These are phyloP conservation scores for Xylaria digitata DNA, from an alignment of 2,329 filamentous ascomycete genomes.

Conservation along the genomic window DNA sequence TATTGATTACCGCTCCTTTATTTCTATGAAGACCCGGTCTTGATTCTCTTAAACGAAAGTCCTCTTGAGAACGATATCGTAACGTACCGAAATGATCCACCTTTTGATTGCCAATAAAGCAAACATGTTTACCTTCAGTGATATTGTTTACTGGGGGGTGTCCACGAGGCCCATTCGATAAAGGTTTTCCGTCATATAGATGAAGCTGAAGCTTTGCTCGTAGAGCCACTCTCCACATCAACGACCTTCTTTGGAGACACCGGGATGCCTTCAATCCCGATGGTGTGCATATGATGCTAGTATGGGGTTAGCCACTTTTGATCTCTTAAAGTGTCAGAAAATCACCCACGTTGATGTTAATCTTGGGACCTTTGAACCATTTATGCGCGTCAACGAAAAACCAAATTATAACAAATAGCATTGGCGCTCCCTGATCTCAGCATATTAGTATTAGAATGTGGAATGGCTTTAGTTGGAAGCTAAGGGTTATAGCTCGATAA, in stretches of 20 bases:
- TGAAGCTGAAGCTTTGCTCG: conserved; percentile 35
- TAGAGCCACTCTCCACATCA: conserved; percentile 45
- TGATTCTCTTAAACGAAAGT: background rate
- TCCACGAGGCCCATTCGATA: background rate
- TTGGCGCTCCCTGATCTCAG: conserved; percentile 64
- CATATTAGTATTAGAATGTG: conserved; percentile 14
- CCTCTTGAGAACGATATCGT: background rate
- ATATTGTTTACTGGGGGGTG: background rate
- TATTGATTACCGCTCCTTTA: background rate
- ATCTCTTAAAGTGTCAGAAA: background rate
- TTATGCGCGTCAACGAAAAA: conserved; percentile 71
- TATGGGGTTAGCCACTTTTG: conserved; percentile 14
- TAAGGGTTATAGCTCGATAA: background rate
- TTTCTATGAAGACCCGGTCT: background rate
- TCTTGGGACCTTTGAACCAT: conserved; percentile 78
- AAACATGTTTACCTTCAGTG: background rate
- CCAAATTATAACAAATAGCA: conserved; percentile 69
- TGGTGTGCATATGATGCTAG: conserved; percentile 46
- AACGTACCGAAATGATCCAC: background rate
- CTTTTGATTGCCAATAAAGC: background rate
- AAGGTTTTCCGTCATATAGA: conserved; percentile 12
- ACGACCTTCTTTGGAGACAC: conserved; percentile 37
- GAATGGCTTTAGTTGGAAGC: background rate
- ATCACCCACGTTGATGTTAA: conserved; percentile 65
- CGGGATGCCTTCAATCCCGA: conserved; percentile 40